A percentile compares a stretch with the other conserved stretches of the same genome.
Evolutionary conservation across 495 filamentous ascomycete species (phyloP).

Genomic region (Penicillium mononematosum): DNA sequence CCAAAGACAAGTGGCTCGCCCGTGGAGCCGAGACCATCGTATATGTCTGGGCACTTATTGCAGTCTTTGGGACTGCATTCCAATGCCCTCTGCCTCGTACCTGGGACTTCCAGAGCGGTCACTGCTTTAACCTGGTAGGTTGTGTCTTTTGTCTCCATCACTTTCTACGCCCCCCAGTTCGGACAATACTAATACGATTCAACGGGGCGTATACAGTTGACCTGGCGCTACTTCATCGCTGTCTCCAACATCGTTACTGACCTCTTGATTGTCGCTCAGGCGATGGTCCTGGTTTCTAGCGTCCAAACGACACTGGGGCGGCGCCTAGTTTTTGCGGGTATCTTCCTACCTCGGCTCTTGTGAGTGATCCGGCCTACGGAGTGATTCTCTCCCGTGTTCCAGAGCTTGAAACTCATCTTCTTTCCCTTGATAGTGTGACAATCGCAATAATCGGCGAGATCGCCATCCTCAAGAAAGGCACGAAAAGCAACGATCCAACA

Average conservation of each 20-base stretch:
- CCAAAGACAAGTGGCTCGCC: slow-evolving; percentile 21
- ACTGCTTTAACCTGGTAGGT: slow-evolving; percentile 29
- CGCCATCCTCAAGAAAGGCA: slow-evolving; percentile 9
- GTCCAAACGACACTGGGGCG: slow-evolving; percentile 24
- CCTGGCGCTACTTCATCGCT: slow-evolving; percentile 28
- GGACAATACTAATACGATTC: background rate
- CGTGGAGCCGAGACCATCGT: slow-evolving; percentile 15
- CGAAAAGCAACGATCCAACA: slow-evolving; percentile 21
- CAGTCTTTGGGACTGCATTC: slow-evolving; percentile 25
- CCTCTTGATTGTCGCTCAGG: slow-evolving; percentile 25
- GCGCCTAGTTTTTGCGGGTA: slow-evolving; percentile 25
- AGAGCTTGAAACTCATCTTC: background rate
- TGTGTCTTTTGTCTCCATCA: slow-evolving; percentile 1
- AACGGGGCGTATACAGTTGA: slow-evolving; percentile 10
- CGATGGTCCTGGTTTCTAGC: slow-evolving; percentile 22
- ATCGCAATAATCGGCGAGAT: slow-evolving; percentile 20
- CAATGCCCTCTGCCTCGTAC: slow-evolving; percentile 25
- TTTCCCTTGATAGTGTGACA: slow-evolving; percentile 20
- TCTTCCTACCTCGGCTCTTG: slow-evolving; percentile 28
- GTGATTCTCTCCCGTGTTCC: background rate
- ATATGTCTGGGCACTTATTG: slow-evolving; percentile 20
- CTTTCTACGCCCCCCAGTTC: background rate
- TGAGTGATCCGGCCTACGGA: slow-evolving; percentile 11
- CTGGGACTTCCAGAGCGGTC: slow-evolving; percentile 27
- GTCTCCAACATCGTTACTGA: slow-evolving; percentile 28